These are phyloP conservation scores for Acacia acuminata DNA, from an alignment of 306 rosid genomes.

Conservation along the genomic window DNA sequence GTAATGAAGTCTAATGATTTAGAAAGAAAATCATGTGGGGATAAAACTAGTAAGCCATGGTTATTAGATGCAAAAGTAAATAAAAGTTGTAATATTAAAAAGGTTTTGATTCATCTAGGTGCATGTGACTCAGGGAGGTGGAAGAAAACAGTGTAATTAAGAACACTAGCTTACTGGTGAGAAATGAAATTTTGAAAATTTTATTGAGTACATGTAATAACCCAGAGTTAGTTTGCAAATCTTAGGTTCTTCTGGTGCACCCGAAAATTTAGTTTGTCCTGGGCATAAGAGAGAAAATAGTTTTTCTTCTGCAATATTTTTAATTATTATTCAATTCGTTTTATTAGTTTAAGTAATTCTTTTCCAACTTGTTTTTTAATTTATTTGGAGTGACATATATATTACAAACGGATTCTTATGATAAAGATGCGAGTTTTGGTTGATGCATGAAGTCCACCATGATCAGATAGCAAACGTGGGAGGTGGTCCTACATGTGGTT, in stretches of 20 bases:
- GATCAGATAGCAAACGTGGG: neutral
- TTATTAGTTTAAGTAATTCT: neutral
- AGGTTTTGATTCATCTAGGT: neutral
- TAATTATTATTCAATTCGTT: neutral
- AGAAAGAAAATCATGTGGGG: neutral
- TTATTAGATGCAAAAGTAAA: neutral
- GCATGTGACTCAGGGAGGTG: neutral
- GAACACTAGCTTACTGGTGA: neutral
- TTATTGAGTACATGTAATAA: neutral
- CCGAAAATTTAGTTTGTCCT: neutral
- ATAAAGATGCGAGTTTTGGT: neutral
- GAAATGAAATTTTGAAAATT: neutral
- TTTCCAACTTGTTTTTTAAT: neutral
- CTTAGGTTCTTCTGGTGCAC: neutral
- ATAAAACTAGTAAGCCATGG: neutral
- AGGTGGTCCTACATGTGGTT: neutral
- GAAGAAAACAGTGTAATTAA: neutral
- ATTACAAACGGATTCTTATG: neutral
- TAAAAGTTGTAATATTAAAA: neutral
- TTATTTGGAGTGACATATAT: neutral
- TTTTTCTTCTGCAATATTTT: neutral
- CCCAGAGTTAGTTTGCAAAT: neutral
- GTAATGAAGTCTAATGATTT: neutral
- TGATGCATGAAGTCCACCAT: slow-evolving; percentile 6
- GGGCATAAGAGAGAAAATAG: neutral